Evolutionary conservation across 2,329 filamentous ascomycete species (phyloP).

Genomic region (Emydomyces testavorans): DNA sequence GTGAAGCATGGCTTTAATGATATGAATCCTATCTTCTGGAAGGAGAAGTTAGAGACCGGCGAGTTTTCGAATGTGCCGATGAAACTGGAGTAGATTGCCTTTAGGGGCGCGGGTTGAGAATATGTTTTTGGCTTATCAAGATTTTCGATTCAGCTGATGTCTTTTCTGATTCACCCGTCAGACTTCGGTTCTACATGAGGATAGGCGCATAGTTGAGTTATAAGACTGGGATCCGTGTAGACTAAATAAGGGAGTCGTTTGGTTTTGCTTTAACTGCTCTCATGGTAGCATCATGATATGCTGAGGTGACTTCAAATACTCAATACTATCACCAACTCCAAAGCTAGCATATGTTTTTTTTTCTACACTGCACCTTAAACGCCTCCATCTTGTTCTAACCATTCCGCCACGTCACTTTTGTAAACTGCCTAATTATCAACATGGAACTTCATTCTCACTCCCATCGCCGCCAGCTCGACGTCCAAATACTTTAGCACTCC

Average conservation of each 20-base stretch:
- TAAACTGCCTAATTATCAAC: slow-evolving; percentile 42
- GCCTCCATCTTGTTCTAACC: background rate
- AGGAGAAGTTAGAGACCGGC: slow-evolving; percentile 95
- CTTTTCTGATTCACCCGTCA: background rate
- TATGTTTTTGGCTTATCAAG: too few relatives aligned
- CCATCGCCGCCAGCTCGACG: slow-evolving; percentile 93
- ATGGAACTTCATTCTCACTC: slow-evolving; percentile 85
- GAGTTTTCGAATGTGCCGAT: slow-evolving; percentile 95
- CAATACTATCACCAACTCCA: background rate
- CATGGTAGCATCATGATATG: background rate
- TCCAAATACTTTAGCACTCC: slow-evolving; percentile 88
- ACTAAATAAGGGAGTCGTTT: background rate
- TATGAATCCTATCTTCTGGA: slow-evolving; percentile 99
- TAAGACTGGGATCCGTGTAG: slow-evolving; percentile 2
- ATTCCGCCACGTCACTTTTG: background rate
- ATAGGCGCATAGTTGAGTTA: slow-evolving; percentile 6
- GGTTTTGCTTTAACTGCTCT: background rate
- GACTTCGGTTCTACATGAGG: background rate
- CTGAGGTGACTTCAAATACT: background rate
- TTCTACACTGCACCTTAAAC: background rate
- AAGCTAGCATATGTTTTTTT: too few relatives aligned
- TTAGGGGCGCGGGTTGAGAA: background rate
- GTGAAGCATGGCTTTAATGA: slow-evolving; percentile 97
- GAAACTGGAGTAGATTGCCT: slow-evolving; percentile 37
- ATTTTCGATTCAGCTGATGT: background rate